Evolutionary conservation across 768 basidiomycete genomes (phyloP), one percentile per base, ranked within the genome.

Genomic region (Pleurotus tuoliensis): DNA sequence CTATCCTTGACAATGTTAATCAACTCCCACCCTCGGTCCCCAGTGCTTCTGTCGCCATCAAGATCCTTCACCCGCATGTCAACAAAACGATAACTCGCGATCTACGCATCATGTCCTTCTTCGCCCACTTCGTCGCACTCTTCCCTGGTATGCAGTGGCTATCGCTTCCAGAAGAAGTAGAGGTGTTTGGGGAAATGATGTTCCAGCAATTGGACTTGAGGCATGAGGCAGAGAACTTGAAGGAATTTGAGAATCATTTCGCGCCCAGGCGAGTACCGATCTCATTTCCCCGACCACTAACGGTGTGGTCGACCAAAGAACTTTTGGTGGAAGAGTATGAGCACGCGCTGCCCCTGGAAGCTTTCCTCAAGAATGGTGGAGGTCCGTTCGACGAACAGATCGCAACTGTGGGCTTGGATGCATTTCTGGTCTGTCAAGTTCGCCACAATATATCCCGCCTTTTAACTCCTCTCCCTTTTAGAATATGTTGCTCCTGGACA

Each of bases 401-500:
- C 11, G 96, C 97, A 5, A 95, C 91, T 55, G 81, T 94, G 15
- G 97, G 97, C 8, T 76, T 99, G 20, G 94, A 98, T 69, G 94
- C 95, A 1, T 99, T 98, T 72, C 68, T 99, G 69, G 94, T 93
- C 66, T 62, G 90, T 73, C 46, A n/a, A 38, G 12, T 58, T 16
- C 34, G n/a, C 41, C 4, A 16, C 5, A 6, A 11, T 22, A n/a
- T 41, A 9, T 18, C 4, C 34, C 24, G 11, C 37, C 15, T 8
- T 20, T 11, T 53, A 3, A n/a, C 13, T 41, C 39, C 50, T 37
- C 54, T 65, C 43, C 43, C 50, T 58, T 40, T 15, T 63, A 98
- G 93, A 94, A 98, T 73, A 99, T 99, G 97, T 83, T 99, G 16
- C 76, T 99, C 1, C 76, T 99, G 45, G 97, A 99, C 71, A 98